phyloP scores from a whole-genome alignment of 805 yeast species.

The Wickerhamiella brachini region DNA sequence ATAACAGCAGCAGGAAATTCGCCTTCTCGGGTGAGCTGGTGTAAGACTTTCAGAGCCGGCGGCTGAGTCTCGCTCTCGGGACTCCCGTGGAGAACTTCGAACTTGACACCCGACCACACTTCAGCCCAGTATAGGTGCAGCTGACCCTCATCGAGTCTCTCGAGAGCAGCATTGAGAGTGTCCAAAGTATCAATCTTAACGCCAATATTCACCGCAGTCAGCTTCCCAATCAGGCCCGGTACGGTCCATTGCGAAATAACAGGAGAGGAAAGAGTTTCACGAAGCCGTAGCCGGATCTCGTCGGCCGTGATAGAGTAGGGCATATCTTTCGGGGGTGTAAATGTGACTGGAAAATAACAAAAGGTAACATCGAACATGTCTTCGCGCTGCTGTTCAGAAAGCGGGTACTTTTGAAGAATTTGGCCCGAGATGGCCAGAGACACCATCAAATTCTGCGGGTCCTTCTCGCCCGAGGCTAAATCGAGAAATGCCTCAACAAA shows the following conservation, averaged over 20 bases:
- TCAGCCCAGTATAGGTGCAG: conserved; percentile 51
- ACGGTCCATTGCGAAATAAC: conserved; percentile 60
- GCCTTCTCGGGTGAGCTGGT: conserved; percentile 27
- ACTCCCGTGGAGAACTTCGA: conserved; percentile 77
- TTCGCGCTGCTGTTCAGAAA: conserved; percentile 33
- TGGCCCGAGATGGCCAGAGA: conserved; percentile 45
- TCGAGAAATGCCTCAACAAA: conserved; percentile 48
- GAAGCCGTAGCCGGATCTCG: conserved; percentile 50
- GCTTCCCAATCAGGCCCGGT: conserved; percentile 65
- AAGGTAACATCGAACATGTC: conserved; percentile 78
- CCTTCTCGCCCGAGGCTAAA: conserved; percentile 79
- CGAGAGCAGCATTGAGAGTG: conserved; percentile 46
- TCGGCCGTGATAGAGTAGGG: conserved; percentile 69
- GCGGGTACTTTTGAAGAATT: conserved; percentile 31
- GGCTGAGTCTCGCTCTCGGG: conserved; percentile 30
- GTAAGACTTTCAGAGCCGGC: conserved; percentile 33
- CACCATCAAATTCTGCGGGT: conserved; percentile 69
- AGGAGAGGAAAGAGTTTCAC: conserved; percentile 47
- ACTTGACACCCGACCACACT: conserved; percentile 79
- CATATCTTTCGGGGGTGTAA: conserved; percentile 80
- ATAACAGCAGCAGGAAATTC: conserved; percentile 27
- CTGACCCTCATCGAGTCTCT: conserved; percentile 35
- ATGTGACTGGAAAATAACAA: conserved; percentile 94
- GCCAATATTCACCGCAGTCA: conserved; percentile 30
- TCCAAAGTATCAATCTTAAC: conserved; percentile 55